Conservation (phyloP, 2,329 filamentous ascomycete genomes). For the Neonectria sp. region DNA sequence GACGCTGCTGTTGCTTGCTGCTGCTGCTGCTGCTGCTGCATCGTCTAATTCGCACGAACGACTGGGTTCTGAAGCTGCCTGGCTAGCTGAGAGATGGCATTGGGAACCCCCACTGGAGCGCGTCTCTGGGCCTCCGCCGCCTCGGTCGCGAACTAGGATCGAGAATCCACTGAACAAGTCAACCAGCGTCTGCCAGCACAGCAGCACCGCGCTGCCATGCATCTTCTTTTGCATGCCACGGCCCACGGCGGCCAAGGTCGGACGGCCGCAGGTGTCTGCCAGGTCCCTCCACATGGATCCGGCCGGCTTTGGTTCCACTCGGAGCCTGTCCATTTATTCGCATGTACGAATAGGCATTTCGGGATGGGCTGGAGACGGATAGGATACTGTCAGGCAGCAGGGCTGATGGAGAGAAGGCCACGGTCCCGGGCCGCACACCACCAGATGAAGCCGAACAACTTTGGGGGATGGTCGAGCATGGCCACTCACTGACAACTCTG, state of each 20-base stretch:
- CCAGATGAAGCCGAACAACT: slow-evolving; percentile 7
- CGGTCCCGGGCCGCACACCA: slow-evolving; percentile 16
- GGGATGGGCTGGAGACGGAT: slow-evolving; percentile 3
- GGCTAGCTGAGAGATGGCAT: slow-evolving; percentile 20
- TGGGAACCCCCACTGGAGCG: slow-evolving; percentile 31
- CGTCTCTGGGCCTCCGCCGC: slow-evolving; percentile 24
- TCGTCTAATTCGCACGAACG: slow-evolving; percentile 37
- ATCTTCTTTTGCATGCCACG: slow-evolving; percentile 28
- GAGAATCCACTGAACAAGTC: slow-evolving; percentile 35
- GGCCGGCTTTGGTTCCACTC: slow-evolving; percentile 26
- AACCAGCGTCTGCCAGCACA: slow-evolving; percentile 40
- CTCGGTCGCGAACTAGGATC: slow-evolving; percentile 31
- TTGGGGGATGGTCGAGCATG: slow-evolving; percentile 16
- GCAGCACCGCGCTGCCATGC: slow-evolving; percentile 31
- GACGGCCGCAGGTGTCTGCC: slow-evolving; percentile 26
- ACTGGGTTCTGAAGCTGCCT: slow-evolving; percentile 21
- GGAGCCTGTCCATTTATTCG: slow-evolving; percentile 18
- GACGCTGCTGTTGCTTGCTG: slow-evolving; percentile 14
- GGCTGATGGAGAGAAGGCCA: slow-evolving; percentile 30
- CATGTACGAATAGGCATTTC: slow-evolving; percentile 17
- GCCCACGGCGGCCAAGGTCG: slow-evolving; percentile 36
- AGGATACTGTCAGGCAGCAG: slow-evolving; percentile 14
- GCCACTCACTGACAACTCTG: slow-evolving; percentile 18
- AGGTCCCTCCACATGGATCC: slow-evolving; percentile 15
- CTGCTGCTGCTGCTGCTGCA: slow-evolving; percentile 21